These are phyloP conservation scores for Jimgerdemannia lactiflua DNA, from an alignment of 192 early-diverging fungal species.

Conservation along the genomic window DNA sequence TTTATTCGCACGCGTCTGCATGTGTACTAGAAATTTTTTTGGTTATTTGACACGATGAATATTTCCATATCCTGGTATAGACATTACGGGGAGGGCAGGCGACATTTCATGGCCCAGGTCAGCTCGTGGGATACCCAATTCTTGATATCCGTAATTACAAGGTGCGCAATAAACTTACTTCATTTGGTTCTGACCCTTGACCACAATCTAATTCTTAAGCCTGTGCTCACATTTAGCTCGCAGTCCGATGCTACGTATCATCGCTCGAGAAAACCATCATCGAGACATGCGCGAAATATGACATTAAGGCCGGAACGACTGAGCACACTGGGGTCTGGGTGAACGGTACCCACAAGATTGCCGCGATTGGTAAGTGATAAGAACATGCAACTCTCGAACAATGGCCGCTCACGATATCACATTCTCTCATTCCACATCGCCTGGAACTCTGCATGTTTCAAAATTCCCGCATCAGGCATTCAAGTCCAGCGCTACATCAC, in stretches of 20 bases:
- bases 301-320: slow-evolving; percentile 60
- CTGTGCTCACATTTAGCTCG: slow-evolving; percentile 32
- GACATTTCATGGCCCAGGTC: slow-evolving; percentile 97
- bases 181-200: not conserved
- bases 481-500: slow-evolving; percentile 87
- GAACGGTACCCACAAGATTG: slow-evolving; percentile 79
- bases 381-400: not conserved
- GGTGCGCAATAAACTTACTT: slow-evolving; percentile 31
- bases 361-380: slow-evolving; percentile 73
- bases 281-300: slow-evolving; percentile 62
- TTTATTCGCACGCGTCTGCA: not conserved
- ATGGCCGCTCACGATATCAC: not conserved
- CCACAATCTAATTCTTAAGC: not conserved
- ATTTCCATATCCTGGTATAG: slow-evolving; percentile 28
- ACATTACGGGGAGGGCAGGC: slow-evolving; percentile 89
- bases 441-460: not conserved
- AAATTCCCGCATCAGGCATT: slow-evolving; percentile 50
- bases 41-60: slow-evolving; percentile 6
- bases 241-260: slow-evolving; percentile 75
- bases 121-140: slow-evolving; percentile 95
- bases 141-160: slow-evolving; percentile 70
- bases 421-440: not conserved
- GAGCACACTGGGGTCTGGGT: slow-evolving; percentile 95
- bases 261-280: slow-evolving; percentile 78
- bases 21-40: not conserved